Conservation (phyloP, 140 eudicot genomes). For the Bidens hawaiensis region DNA sequence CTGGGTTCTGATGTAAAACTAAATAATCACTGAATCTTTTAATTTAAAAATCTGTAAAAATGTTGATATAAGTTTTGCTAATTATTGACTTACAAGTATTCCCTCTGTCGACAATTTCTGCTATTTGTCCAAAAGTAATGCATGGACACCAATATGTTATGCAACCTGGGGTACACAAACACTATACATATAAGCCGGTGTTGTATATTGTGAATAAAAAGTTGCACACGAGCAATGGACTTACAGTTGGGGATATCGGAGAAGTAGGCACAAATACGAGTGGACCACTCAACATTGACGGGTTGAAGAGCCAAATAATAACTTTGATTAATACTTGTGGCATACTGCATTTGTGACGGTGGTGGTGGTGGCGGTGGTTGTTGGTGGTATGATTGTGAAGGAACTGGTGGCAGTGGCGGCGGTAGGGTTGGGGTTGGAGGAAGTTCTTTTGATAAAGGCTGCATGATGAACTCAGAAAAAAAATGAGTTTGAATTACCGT, state of each 20-base stretch:
- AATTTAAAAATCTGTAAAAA: no score
- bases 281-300: slow-evolving; percentile 38
- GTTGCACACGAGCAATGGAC: slow-evolving; percentile 4
- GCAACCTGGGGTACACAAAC: slow-evolving; percentile 28
- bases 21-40: no score
- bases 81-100: slow-evolving; percentile 33
- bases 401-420: background rate
- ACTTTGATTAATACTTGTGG: slow-evolving; percentile 4
- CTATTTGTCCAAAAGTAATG: slow-evolving; percentile 45
- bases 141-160: slow-evolving; percentile 48
- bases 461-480: background rate
- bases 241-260: slow-evolving; percentile 42
- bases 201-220: background rate
- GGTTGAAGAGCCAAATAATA: background rate
- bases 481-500: background rate
- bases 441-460: background rate
- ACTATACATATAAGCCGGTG: background rate
- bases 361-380: background rate
- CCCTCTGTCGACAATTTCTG: slow-evolving; percentile 47
- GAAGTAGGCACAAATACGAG: slow-evolving; percentile 47
- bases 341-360: background rate
- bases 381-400: background rate
- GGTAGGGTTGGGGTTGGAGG: background rate
- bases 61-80: no score
- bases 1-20: no score